Evolutionary conservation across 805 yeast species (phyloP).

Genomic region (Lachancea sp.): DNA sequence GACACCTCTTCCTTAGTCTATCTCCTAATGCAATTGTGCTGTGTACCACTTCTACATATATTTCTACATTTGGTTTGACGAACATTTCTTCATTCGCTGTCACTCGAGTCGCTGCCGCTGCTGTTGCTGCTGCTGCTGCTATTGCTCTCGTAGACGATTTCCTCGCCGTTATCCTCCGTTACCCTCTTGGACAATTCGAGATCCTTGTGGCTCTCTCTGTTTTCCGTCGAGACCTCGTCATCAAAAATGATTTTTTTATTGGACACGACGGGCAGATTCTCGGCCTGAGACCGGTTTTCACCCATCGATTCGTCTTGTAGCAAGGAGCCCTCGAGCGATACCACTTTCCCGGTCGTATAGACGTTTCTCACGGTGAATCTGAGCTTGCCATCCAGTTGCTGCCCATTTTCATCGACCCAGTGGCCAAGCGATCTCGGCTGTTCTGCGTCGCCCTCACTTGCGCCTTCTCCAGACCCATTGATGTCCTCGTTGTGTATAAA

Average conservation of each 20-base stretch:
- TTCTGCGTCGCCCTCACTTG: slow-evolving; percentile 21
- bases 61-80: neutral
- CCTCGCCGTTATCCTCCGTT: slow-evolving; percentile 32
- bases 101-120: slow-evolving; percentile 21
- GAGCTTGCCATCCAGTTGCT: slow-evolving; percentile 75
- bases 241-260: slow-evolving; percentile 46
- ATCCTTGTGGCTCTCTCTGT: slow-evolving; percentile 33
- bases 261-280: slow-evolving; percentile 47
- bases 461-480: slow-evolving; percentile 14
- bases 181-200: slow-evolving; percentile 27
- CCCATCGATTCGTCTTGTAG: slow-evolving; percentile 25
- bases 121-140: slow-evolving; percentile 24
- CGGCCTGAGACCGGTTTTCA: slow-evolving; percentile 38
- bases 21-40: neutral
- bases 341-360: slow-evolving; percentile 70
- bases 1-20: neutral
- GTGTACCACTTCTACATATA: neutral
- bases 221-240: slow-evolving; percentile 35
- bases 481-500: slow-evolving; percentile 77
- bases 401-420: slow-evolving; percentile 77
- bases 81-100: slow-evolving; percentile 15
- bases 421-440: slow-evolving; percentile 62
- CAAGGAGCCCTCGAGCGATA: slow-evolving; percentile 85
- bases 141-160: slow-evolving; percentile 30
- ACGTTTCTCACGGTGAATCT: slow-evolving; percentile 67